Conservation (phyloP, 805 yeast genomes). For the Lachancea cidri region DNA sequence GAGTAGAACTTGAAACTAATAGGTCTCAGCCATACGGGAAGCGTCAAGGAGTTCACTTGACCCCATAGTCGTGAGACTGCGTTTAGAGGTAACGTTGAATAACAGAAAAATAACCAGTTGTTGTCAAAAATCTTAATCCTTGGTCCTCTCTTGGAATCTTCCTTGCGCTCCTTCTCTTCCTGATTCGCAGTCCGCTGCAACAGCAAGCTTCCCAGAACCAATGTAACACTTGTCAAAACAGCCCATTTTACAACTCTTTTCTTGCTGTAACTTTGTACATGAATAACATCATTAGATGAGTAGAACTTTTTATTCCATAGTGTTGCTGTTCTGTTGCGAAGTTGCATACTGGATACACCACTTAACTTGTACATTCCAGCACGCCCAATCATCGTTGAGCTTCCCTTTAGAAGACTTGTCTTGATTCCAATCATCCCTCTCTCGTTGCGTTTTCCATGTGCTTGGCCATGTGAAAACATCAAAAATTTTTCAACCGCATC, state of each 20-base stretch:
- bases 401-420: constrained; percentile 2
- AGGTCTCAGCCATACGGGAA: constrained; percentile 84
- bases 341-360: constrained; percentile 14
- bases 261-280: constrained; percentile 5
- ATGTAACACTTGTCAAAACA: constrained; percentile 27
- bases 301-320: constrained; percentile 21
- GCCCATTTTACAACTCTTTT: constrained; percentile 23
- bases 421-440: constrained; percentile 2
- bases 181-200: constrained; percentile 20
- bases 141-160: constrained; percentile 26
- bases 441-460: constrained; percentile 1
- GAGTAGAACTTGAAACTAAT: constrained; percentile 81
- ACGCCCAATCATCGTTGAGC: constrained; percentile 28
- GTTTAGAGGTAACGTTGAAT: constrained; percentile 84
- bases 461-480: not conserved
- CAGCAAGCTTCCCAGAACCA: constrained; percentile 24
- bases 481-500: not conserved
- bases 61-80: constrained; percentile 96
- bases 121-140: constrained; percentile 29
- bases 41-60: constrained; percentile 67
- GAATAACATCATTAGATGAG: constrained; percentile 6
- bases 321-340: constrained; percentile 25
- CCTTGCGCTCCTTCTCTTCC: constrained; percentile 48
- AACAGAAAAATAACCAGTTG: constrained; percentile 87
- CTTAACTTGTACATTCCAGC: constrained; percentile 3